Conservation (phyloP, 2,329 filamentous ascomycete genomes). For the Ilyonectria robusta region DNA sequence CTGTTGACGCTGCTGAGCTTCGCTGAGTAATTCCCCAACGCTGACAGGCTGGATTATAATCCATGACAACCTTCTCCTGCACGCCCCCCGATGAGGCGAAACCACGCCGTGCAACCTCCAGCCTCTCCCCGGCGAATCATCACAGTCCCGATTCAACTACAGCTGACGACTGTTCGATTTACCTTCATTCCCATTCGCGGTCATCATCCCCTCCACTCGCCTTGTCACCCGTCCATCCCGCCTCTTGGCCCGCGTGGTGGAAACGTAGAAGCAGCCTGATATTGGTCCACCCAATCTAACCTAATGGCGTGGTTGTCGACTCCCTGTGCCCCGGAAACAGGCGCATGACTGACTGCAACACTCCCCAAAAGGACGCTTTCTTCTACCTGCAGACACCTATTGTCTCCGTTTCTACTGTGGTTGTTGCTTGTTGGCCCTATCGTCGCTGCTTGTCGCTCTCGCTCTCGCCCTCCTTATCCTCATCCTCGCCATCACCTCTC, state of each 20-base stretch:
- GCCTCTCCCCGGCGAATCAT: conserved; percentile 43
- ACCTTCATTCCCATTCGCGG: conserved; percentile 42
- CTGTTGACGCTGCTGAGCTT: conserved; percentile 32
- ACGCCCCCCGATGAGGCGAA: conserved; percentile 40
- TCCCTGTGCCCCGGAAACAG: conserved; percentile 38
- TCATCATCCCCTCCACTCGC: conserved; percentile 33
- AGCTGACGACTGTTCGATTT: conserved; percentile 42
- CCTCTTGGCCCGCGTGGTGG: conserved; percentile 41
- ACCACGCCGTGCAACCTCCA: conserved; percentile 37
- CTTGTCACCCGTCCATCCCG: conserved; percentile 38
- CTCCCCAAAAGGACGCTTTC: conserved; percentile 45
- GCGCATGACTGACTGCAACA: conserved; percentile 42
- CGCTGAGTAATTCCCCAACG: conserved; percentile 55
- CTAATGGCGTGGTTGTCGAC: conserved; percentile 44
- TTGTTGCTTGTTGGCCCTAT: conserved; percentile 34
- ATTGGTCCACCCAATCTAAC: conserved; percentile 47
- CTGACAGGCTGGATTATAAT: conserved; percentile 50
- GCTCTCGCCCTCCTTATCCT: conserved; percentile 5
- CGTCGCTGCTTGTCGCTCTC: conserved; percentile 15
- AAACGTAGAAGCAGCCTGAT: conserved; percentile 45
- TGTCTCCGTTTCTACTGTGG: conserved; percentile 29
- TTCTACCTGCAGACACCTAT: conserved; percentile 37
- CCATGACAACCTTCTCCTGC: conserved; percentile 39
- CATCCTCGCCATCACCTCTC: background rate
- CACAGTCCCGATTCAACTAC: conserved; percentile 40